These are phyloP conservation scores for Sarcocystis neurona DNA, from an alignment of 169 alveolate genomes.

Conservation along the genomic window DNA sequence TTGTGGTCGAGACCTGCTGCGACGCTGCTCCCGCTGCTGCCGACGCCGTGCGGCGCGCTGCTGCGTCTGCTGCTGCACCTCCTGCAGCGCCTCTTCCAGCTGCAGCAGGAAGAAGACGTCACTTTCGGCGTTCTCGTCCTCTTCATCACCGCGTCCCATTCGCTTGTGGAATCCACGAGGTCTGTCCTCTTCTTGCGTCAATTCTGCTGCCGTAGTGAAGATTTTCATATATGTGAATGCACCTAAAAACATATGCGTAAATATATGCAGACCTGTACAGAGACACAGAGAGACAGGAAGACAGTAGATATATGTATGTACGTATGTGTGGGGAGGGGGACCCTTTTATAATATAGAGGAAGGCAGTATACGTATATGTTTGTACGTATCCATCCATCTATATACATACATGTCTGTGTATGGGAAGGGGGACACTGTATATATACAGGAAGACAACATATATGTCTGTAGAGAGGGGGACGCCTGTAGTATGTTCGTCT, in stretches of 20 bases:
- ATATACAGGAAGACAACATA: too few species aligned
- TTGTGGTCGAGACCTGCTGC: constrained; percentile 5
- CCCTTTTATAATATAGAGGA: too few species aligned
- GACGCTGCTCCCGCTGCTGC: constrained; percentile 15
- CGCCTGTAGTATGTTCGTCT: too few species aligned
- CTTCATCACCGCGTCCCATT: not conserved
- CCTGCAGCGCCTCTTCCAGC: not conserved
- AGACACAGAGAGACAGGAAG: not conserved
- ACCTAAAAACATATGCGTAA: not conserved
- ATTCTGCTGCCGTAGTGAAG: too few species aligned
- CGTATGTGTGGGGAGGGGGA: too few species aligned
- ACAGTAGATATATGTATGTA: not conserved
- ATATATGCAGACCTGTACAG: not conserved
- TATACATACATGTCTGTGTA: too few species aligned
- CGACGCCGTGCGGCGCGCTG: not conserved
- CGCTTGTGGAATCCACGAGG: constrained; percentile 33
- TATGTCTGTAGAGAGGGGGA: too few species aligned
- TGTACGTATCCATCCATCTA: too few species aligned
- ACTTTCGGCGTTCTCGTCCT: constrained; percentile 43
- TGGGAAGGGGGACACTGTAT: too few species aligned
- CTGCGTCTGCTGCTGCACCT: not conserved
- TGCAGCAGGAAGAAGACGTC: constrained; percentile 4
- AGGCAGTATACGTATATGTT: too few species aligned
- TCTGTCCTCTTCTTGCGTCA: not conserved
- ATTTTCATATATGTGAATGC: not conserved